phyloP scores from a whole-genome alignment of 768 basidiomycete species.

The Tulasnella sp. region DNA sequence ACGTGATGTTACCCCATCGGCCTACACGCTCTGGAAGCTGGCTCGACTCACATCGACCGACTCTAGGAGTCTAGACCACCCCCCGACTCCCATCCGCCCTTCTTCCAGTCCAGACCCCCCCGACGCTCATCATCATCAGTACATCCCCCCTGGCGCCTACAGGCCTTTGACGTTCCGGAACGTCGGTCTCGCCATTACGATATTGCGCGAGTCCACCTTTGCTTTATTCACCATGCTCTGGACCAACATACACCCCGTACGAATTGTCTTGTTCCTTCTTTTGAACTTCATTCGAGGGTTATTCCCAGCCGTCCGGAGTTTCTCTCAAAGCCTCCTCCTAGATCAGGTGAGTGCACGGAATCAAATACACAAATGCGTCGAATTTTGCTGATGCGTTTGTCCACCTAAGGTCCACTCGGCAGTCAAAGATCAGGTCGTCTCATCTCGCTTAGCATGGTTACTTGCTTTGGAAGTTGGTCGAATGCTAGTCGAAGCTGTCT shows the following conservation, averaged over 20 bases:
- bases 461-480: conserved; percentile 60
- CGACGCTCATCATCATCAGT: background rate
- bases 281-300: conserved; percentile 68
- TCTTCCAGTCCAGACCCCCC: conserved; percentile 17
- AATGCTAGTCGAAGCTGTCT: conserved; percentile 56
- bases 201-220: conserved; percentile 51
- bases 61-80: conserved; percentile 23
- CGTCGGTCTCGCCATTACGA: conserved; percentile 52
- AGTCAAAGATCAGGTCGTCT: conserved; percentile 65
- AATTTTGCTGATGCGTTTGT: background rate
- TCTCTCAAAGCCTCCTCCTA: conserved; percentile 80
- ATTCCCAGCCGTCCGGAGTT: conserved; percentile 77
- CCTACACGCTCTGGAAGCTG: conserved; percentile 18
- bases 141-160: conserved; percentile 57
- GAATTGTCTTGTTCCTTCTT: conserved; percentile 63
- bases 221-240: conserved; percentile 52
- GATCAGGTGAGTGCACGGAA: conserved; percentile 57
- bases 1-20: conserved; percentile 1
- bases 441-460: conserved; percentile 57
- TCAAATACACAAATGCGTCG: conserved; percentile 4
- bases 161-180: conserved; percentile 59
- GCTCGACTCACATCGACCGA: conserved; percentile 12
- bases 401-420: conserved; percentile 54
- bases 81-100: conserved; percentile 18
- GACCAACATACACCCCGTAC: conserved; percentile 55